phyloP scores from a whole-genome alignment of 345 rosid species.

The Pistacia integerrima region DNA sequence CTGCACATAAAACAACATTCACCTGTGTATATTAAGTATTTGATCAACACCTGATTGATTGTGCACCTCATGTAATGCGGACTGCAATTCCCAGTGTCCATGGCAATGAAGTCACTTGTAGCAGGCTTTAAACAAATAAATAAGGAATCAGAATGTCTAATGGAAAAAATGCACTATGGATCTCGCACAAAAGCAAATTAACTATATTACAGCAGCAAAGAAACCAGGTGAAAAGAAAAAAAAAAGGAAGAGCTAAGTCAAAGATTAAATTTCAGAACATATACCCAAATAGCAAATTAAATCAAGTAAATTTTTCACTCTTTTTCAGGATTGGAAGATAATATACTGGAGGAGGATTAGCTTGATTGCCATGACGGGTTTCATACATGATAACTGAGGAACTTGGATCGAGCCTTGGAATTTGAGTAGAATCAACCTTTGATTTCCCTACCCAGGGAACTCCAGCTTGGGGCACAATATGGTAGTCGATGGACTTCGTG shows the following conservation, averaged over 20 bases:
- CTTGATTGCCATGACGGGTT: constrained; percentile 78
- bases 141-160: constrained; percentile 6
- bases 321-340: background rate
- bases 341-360: constrained; percentile 84
- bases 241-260: background rate
- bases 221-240: background rate
- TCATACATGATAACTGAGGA: constrained; percentile 63
- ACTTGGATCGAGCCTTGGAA: constrained; percentile 85
- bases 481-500: constrained; percentile 77
- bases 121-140: constrained; percentile 63
- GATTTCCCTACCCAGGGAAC: constrained; percentile 48
- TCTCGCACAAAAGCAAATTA: constrained; percentile 13
- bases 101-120: constrained; percentile 75
- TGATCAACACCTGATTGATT: constrained; percentile 63
- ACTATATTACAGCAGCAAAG: background rate
- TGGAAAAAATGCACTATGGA: constrained; percentile 15
- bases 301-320: background rate
- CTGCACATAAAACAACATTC: background rate
- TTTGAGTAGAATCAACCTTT: constrained; percentile 83
- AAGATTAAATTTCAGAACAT: constrained; percentile 1
- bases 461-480: constrained; percentile 70
- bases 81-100: constrained; percentile 89
- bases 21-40: constrained; percentile 15
- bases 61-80: constrained; percentile 98
- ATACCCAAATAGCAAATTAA: background rate